phyloP scores from a whole-genome alignment of 2,329 filamentous ascomycete genomes.

The Colletotrichum sidae region DNA sequence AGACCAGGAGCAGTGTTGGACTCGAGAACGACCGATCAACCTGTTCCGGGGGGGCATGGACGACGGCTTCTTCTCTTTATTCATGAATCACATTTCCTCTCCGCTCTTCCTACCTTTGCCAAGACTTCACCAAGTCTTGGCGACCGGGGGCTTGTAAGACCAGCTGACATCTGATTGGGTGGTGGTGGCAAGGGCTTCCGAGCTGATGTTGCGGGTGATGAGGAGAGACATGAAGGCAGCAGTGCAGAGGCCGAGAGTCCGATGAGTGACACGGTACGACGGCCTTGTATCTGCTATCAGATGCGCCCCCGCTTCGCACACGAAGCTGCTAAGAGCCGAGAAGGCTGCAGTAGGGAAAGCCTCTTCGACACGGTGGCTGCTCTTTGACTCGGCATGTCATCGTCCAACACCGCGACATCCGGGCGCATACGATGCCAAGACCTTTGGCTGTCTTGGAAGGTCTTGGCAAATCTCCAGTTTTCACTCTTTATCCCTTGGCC shows the following conservation, averaged over 20 bases:
- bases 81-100: constrained; percentile 38
- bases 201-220: constrained; percentile 34
- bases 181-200: constrained; percentile 29
- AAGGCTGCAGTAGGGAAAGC: not conserved
- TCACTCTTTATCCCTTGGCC: constrained; percentile 29
- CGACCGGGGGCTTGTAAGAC: constrained; percentile 29
- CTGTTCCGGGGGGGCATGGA: constrained; percentile 30
- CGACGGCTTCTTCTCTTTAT: constrained; percentile 35
- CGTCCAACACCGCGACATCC: constrained; percentile 36
- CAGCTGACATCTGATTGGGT: constrained; percentile 24
- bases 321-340: no score
- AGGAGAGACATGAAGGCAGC: constrained; percentile 3
- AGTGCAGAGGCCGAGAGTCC: not conserved
- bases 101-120: constrained; percentile 35
- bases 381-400: constrained; percentile 15
- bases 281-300: not conserved
- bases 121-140: constrained; percentile 37
- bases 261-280: not conserved
- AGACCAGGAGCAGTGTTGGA: constrained; percentile 11
- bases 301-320: not conserved
- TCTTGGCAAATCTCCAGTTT: constrained; percentile 37
- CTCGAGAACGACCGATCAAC: constrained; percentile 14
- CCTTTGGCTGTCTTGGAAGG: constrained; percentile 36
- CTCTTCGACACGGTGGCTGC: not conserved
- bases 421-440: constrained; percentile 38